phyloP scores from a whole-genome alignment of 129 eudicot genomes.

The Lactuca saligna region DNA sequence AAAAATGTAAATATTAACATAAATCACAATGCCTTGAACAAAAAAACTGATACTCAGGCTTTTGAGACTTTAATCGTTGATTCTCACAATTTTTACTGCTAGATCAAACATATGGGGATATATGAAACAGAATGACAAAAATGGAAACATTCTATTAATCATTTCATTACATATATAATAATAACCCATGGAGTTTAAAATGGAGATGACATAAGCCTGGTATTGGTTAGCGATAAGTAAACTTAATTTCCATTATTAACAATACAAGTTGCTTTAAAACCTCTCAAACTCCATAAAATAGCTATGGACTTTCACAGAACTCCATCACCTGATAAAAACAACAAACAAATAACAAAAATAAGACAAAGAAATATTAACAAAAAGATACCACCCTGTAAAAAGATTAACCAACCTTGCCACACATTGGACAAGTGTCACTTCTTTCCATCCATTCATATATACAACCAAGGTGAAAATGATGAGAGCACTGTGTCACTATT shows the following conservation, averaged over 20 bases:
- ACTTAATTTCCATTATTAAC: constrained; percentile 28
- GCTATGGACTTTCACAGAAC: constrained; percentile 38
- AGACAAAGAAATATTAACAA: neutral
- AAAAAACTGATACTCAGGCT: no score
- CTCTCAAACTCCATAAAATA: constrained; percentile 22
- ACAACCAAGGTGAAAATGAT: constrained; percentile 75
- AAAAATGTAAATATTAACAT: neutral
- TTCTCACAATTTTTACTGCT: no score
- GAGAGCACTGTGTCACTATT: constrained; percentile 56
- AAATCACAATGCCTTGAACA: neutral
- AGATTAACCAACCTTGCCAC: constrained; percentile 44
- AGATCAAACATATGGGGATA: no score
- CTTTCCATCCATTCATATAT: constrained; percentile 89
- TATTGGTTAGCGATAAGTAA: constrained; percentile 21
- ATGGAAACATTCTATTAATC: constrained; percentile 9
- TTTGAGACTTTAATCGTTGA: no score
- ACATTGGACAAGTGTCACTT: constrained; percentile 64
- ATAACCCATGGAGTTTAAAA: constrained; percentile 6
- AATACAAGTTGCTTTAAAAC: constrained; percentile 10
- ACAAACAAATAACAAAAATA: neutral
- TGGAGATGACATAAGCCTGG: constrained; percentile 12
- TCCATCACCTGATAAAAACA: constrained; percentile 34
- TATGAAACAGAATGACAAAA: neutral
- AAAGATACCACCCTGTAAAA: neutral
- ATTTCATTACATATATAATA: constrained; percentile 16